phyloP scores from a whole-genome alignment of 2,329 filamentous ascomycete genomes.

The Byssoonygena ceratinophila region DNA sequence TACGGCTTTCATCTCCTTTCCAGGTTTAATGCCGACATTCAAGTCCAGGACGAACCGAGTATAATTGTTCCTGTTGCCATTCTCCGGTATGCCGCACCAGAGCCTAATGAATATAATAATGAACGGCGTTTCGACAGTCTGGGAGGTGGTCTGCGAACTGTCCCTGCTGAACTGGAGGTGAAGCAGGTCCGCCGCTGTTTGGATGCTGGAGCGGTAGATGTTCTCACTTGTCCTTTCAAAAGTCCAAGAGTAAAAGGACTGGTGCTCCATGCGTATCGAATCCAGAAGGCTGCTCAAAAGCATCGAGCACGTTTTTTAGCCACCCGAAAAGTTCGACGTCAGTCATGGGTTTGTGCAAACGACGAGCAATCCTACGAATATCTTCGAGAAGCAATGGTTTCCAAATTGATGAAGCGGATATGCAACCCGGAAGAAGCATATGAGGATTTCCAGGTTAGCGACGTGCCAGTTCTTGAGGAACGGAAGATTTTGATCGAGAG shows the following conservation, averaged over 20 bases:
- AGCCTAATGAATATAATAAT: conserved; percentile 19
- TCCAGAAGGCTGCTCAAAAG: conserved; percentile 62
- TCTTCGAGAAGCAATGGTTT: conserved; percentile 86
- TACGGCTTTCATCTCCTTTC: conserved; percentile 41
- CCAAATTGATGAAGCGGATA: conserved; percentile 77
- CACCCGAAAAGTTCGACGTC: conserved; percentile 63
- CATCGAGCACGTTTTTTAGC: conserved; percentile 64
- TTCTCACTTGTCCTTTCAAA: conserved; percentile 69
- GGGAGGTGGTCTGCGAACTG: neutral
- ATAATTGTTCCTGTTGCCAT: conserved; percentile 43
- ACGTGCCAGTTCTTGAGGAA: conserved; percentile 57
- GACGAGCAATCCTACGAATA: conserved; percentile 82
- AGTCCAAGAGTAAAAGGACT: conserved; percentile 63
- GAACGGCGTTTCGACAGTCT: neutral
- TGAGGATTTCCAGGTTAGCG: conserved; percentile 47
- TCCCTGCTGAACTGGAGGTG: conserved; percentile 29
- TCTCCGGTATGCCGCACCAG: conserved; percentile 26
- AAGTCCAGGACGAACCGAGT: conserved; percentile 41
- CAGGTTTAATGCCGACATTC: conserved; percentile 41
- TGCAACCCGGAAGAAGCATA: conserved; percentile 57
- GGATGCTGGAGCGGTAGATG: conserved; percentile 76
- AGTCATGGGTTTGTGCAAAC: conserved; percentile 83
- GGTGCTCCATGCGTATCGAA: conserved; percentile 72
- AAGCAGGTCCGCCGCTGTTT: conserved; percentile 59
- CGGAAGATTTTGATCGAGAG: conserved; percentile 56